These are phyloP conservation scores for Sporothrix phasma DNA, from an alignment of 2,329 filamentous ascomycete species.

Conservation along the genomic window DNA sequence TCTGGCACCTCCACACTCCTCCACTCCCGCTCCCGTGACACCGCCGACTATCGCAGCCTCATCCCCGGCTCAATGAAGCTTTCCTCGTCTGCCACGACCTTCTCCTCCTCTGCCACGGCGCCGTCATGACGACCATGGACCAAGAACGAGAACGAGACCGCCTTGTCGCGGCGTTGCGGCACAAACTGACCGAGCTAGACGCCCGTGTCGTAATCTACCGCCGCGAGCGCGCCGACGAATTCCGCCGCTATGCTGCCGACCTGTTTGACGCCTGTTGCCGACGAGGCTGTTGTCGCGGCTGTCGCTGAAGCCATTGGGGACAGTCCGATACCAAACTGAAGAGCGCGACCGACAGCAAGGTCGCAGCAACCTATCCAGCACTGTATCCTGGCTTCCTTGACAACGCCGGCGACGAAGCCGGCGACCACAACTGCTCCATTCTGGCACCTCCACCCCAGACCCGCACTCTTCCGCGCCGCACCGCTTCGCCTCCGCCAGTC, in stretches of 20 bases:
- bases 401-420: conserved; percentile 17
- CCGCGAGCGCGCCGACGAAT: conserved; percentile 47
- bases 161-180: conserved; percentile 42
- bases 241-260: conserved; percentile 42
- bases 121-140: conserved; percentile 4
- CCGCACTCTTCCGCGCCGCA: conserved; percentile 18
- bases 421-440: conserved; percentile 22
- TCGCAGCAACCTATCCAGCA: conserved; percentile 34
- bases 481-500: conserved; percentile 30
- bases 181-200: conserved; percentile 47
- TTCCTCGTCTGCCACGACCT: not conserved
- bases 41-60: not conserved
- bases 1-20: not conserved
- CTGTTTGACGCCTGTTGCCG: conserved; percentile 39
- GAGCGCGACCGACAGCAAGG: not conserved
- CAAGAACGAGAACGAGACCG: conserved; percentile 25
- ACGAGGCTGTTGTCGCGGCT: conserved; percentile 37
- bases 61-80: conserved; percentile 11
- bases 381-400: conserved; percentile 26
- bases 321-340: conserved; percentile 26
- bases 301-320: conserved; percentile 37
- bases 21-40: not conserved
- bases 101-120: not conserved
- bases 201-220: conserved; percentile 47
- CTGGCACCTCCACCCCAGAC: conserved; percentile 10